phyloP scores from a whole-genome alignment of 1,284 basidiomycete species.

The Inonotus obliquus region DNA sequence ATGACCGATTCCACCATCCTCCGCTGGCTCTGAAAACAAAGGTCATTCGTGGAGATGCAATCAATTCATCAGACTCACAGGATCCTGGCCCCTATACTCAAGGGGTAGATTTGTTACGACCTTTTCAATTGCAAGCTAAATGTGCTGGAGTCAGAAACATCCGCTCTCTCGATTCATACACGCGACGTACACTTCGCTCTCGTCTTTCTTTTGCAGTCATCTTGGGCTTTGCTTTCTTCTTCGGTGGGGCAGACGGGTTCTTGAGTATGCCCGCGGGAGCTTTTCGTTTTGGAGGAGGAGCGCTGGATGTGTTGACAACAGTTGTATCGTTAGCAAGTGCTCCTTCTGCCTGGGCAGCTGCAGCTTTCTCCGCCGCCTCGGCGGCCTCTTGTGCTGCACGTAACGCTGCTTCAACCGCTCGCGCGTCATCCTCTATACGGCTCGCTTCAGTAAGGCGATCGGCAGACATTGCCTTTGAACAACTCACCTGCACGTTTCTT shows the following conservation, averaged over 20 bases:
- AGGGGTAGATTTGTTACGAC: conserved; percentile 79
- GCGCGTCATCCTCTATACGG: conserved; percentile 40
- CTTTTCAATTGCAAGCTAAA: conserved; percentile 61
- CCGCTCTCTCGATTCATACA: background rate
- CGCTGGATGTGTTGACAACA: conserved; percentile 27
- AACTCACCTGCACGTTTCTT: conserved; percentile 56
- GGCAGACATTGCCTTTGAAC: background rate
- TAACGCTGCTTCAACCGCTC: conserved; percentile 31
- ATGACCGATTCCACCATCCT: conserved; percentile 76
- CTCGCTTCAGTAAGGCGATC: background rate
- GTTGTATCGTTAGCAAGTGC: conserved; percentile 39
- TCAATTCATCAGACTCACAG: conserved; percentile 41
- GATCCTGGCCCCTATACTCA: conserved; percentile 87
- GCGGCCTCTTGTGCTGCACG: conserved; percentile 26
- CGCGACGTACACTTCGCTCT: conserved; percentile 57
- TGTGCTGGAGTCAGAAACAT: background rate
- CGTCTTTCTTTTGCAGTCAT: conserved; percentile 79
- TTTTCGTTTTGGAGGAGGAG: conserved; percentile 37
- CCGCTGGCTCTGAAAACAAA: conserved; percentile 54
- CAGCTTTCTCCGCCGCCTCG: conserved; percentile 17
- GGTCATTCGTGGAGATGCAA: background rate
- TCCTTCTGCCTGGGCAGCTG: conserved; percentile 24
- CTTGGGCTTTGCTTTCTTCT: conserved; percentile 61
- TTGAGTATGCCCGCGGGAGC: conserved; percentile 33
- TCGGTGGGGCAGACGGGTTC: conserved; percentile 33